These are phyloP conservation scores for Phaeosphaeriaceae sp. DNA, from an alignment of 2,329 filamentous ascomycete genomes.

Conservation along the genomic window DNA sequence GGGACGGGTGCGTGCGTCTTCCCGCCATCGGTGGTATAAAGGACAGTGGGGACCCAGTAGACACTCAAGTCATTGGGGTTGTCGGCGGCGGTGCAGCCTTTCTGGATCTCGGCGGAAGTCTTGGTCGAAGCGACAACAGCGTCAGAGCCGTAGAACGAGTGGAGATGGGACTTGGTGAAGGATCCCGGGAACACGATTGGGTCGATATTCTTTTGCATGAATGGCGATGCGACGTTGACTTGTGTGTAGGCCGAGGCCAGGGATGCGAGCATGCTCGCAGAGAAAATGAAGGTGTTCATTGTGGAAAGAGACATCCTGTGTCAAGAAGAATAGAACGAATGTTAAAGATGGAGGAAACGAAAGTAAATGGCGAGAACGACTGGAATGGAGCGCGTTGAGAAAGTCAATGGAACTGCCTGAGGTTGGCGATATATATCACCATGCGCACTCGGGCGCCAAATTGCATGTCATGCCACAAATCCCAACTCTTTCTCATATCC, in stretches of 20 bases:
- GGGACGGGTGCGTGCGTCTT: constrained; percentile 43
- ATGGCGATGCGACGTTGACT: constrained; percentile 42
- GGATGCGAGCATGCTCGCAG: constrained; percentile 34
- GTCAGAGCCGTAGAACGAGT: constrained; percentile 56
- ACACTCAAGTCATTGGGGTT: constrained; percentile 58
- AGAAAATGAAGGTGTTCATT: constrained; percentile 17
- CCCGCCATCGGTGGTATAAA: constrained; percentile 45
- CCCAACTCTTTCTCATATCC: not conserved
- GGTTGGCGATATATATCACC: constrained; percentile 11
- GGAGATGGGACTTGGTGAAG: constrained; percentile 51
- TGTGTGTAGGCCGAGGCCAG: constrained; percentile 43
- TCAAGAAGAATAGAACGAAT: constrained; percentile 12
- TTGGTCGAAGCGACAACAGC: constrained; percentile 49
- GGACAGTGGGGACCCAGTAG: constrained; percentile 57
- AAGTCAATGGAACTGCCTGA: not conserved
- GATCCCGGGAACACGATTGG: constrained; percentile 52
- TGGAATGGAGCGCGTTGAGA: constrained; percentile 9
- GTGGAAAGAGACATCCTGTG: constrained; percentile 43
- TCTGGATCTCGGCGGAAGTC: constrained; percentile 49
- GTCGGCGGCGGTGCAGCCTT: constrained; percentile 54
- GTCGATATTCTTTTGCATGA: constrained; percentile 57
- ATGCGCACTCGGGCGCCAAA: not conserved
- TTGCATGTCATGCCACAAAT: constrained; percentile 4
- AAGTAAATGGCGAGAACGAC: constrained; percentile 6
- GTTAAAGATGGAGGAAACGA: constrained; percentile 1